Conservation (phyloP, 306 rosid genomes). For the Lathyrus oleraceus region DNA sequence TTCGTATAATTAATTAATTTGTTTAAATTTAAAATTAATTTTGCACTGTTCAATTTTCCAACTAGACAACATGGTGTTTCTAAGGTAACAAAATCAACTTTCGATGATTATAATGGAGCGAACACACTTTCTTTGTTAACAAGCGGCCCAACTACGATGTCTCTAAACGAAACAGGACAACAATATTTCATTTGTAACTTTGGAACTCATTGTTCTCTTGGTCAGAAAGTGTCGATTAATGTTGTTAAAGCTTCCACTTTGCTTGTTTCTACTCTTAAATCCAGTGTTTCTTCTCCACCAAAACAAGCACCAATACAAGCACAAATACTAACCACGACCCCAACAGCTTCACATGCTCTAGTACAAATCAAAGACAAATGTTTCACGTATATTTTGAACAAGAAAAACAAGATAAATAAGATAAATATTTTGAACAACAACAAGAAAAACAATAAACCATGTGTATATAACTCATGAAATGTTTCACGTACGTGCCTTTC, state of each 20-base stretch:
- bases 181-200: conserved; percentile 60
- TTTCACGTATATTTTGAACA: too few species aligned
- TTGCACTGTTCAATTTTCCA: conserved; percentile 52
- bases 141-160: conserved; percentile 42
- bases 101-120: conserved; percentile 42
- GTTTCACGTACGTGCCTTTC: too few species aligned
- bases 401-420: too few species aligned
- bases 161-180: conserved; percentile 46
- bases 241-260: conserved; percentile 42
- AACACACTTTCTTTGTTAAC: conserved; percentile 4
- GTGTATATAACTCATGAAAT: too few species aligned
- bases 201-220: conserved; percentile 42
- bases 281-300: conserved; percentile 29
- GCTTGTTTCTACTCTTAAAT: conserved; percentile 51
- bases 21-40: not conserved
- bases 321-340: not conserved
- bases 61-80: conserved; percentile 53
- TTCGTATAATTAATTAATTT: not conserved
- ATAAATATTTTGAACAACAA: too few species aligned
- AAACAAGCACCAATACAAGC: conserved; percentile 33
- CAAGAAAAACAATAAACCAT: too few species aligned
- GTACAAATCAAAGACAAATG: not conserved
- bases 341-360: conserved; percentile 24
- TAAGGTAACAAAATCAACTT: conserved; percentile 53
- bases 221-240: conserved; percentile 61